Conservation (phyloP, 2,329 filamentous ascomycete species). For the Aspergillus ibericus region DNA sequence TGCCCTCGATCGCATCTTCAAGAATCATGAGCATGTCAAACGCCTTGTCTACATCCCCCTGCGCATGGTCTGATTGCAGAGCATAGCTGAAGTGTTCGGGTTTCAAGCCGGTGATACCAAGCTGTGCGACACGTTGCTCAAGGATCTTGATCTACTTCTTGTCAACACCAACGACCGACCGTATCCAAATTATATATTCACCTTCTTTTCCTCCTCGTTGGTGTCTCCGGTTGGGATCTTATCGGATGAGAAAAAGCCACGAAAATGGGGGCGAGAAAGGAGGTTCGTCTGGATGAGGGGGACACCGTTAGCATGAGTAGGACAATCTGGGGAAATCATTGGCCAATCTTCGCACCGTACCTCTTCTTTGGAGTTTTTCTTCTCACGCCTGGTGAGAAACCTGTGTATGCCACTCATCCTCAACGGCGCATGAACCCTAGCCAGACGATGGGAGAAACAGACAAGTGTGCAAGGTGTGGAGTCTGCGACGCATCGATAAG, state of each 20-base stretch:
- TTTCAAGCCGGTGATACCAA: constrained; percentile 58
- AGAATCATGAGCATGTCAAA: constrained; percentile 75
- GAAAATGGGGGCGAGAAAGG: constrained; percentile 29
- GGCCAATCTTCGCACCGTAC: constrained; percentile 16
- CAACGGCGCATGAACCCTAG: background rate
- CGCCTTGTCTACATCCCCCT: constrained; percentile 71
- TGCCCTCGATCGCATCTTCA: constrained; percentile 76
- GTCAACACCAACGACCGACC: constrained; percentile 13
- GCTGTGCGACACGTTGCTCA: constrained; percentile 51
- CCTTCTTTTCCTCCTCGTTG: constrained; percentile 37
- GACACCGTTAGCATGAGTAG: constrained; percentile 12
- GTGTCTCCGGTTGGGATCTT: constrained; percentile 16
- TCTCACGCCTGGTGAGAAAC: constrained; percentile 43
- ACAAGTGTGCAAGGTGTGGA: constrained; percentile 7
- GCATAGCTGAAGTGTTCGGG: constrained; percentile 64
- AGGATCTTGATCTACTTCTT: constrained; percentile 52
- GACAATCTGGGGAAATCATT: background rate
- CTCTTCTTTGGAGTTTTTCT: constrained; percentile 36
- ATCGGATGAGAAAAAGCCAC: constrained; percentile 35
- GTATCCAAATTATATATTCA: constrained; percentile 13
- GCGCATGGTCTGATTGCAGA: constrained; percentile 62
- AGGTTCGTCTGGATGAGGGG: constrained; percentile 21
- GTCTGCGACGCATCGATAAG: constrained; percentile 22
- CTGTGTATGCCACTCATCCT: constrained; percentile 45
- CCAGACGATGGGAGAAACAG: constrained; percentile 5